A percentile compares a stretch with the other conserved stretches of the same genome.
Evolutionary conservation across 2,329 filamentous ascomycete species (phyloP).

Genomic region (Claviceps pazoutovae): DNA sequence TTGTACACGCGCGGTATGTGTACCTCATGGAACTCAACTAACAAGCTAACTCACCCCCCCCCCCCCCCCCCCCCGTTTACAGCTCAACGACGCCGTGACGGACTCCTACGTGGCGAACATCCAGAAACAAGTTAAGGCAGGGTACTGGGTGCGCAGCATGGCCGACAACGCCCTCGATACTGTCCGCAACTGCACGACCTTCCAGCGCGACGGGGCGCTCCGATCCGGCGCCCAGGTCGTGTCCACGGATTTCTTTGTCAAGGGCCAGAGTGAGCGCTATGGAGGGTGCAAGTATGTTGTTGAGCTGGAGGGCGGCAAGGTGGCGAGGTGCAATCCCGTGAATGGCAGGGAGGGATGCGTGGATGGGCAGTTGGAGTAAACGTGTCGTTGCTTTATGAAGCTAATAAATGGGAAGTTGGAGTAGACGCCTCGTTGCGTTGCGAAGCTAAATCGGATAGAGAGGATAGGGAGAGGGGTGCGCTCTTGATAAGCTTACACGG

Average conservation of each 20-base stretch:
- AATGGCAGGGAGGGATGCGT: slow-evolving; percentile 9
- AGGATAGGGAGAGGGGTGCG: too few relatives aligned
- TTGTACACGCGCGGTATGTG: too few relatives aligned
- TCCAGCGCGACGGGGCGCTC: slow-evolving; percentile 18
- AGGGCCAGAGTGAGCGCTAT: slow-evolving; percentile 30
- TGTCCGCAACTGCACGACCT: slow-evolving; percentile 23
- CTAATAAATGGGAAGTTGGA: too few relatives aligned
- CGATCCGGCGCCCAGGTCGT: slow-evolving; percentile 34
- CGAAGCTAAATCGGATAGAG: too few relatives aligned
- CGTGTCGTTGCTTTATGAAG: too few relatives aligned
- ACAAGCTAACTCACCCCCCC: too few relatives aligned
- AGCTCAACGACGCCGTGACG: slow-evolving; percentile 29
- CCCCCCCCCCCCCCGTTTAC: not conserved
- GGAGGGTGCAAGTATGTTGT: slow-evolving; percentile 29
- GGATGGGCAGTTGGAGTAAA: slow-evolving; percentile 6
- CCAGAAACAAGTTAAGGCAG: slow-evolving; percentile 27
- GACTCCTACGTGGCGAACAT: slow-evolving; percentile 24
- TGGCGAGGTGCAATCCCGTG: slow-evolving; percentile 20
- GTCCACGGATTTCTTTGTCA: slow-evolving; percentile 32
- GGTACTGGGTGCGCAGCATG: slow-evolving; percentile 35
- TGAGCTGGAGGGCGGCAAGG: slow-evolving; percentile 10
- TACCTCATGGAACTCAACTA: not conserved
- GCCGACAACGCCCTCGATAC: slow-evolving; percentile 32
- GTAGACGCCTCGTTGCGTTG: too few relatives aligned
- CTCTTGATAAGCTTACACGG: too few relatives aligned